Percentiles rank a stretch among this genome's conserved stretches.
Evolutionary conservation across 1,284 basidiomycete species (phyloP).

Genomic region (Ustilago hordei): DNA sequence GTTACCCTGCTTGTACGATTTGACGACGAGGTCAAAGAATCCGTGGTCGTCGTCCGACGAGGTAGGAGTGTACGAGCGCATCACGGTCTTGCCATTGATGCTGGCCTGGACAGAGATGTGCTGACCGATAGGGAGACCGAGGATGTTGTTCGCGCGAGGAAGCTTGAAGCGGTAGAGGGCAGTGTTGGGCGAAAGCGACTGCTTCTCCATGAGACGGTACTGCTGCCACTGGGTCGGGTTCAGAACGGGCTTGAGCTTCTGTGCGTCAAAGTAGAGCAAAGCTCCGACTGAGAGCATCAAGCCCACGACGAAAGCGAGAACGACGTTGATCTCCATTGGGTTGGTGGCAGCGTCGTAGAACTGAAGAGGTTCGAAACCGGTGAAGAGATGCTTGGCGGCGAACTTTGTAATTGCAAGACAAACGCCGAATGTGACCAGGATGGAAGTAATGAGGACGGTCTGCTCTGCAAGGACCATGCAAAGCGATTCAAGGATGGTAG

Average conservation of each 20-base stretch:
- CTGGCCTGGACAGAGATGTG: slow-evolving; percentile 92
- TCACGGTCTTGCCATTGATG: slow-evolving; percentile 88
- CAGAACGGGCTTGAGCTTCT: slow-evolving; percentile 74
- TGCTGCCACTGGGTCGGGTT: slow-evolving; percentile 82
- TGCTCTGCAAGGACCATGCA: slow-evolving; percentile 51
- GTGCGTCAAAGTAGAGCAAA: slow-evolving; percentile 57
- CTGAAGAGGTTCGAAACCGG: slow-evolving; percentile 44
- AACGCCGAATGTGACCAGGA: slow-evolving; percentile 52
- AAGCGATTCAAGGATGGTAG: background rate
- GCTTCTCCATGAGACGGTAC: slow-evolving; percentile 85
- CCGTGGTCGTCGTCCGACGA: slow-evolving; percentile 91
- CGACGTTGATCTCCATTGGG: slow-evolving; percentile 63
- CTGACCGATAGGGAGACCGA: slow-evolving; percentile 95
- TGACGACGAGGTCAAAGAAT: slow-evolving; percentile 95
- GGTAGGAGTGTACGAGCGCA: slow-evolving; percentile 93
- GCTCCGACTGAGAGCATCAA: slow-evolving; percentile 49
- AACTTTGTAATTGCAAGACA: slow-evolving; percentile 43
- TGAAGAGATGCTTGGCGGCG: slow-evolving; percentile 34
- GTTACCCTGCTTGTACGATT: slow-evolving; percentile 97
- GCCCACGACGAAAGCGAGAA: slow-evolving; percentile 62
- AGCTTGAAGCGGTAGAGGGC: slow-evolving; percentile 93
- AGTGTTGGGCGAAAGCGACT: slow-evolving; percentile 90
- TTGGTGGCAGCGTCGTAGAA: slow-evolving; percentile 58
- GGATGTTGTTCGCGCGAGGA: slow-evolving; percentile 78
- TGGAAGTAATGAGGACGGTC: slow-evolving; percentile 48